Evolutionary conservation across 345 rosid species (phyloP), one percentile per base, ranked within the genome.

Genomic region (Eucalyptus curtisii): DNA sequence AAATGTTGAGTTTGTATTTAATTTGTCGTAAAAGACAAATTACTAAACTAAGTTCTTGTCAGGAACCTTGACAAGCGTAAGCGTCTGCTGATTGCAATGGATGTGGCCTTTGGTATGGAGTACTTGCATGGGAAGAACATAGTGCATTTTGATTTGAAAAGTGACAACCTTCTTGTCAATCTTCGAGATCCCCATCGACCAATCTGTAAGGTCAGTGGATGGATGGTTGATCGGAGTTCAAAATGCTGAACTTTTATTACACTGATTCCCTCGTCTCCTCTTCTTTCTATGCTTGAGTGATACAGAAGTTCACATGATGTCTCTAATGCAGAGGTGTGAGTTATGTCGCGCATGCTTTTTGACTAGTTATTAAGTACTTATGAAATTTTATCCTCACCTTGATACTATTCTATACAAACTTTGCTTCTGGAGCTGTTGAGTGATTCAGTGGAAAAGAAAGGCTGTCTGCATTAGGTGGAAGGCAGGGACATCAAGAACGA

Each of bases 31-130:
- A 30, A 20, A 27, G 16, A 59, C 57, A 31, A 20, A 42, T 49
- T 53, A 16, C 59, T 86, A 50, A 86, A 59, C 55, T 64, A 87
- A 84, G 49, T 87, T 88, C 25, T 89, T 81, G 87, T 25, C 90
- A 94, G 96, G 93, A 92, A 55, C 86, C 93, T 94, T 89, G 97
- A 95, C 91, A 94, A 93, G 91, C 94, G 95, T 12, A 94, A 93
- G 90, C 90, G 95, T 16, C 91, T 93, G 25, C 87, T 95, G 89
- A 94, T 95, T 88, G 95, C 95, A 61, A 94, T 95, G 97, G 96
- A 95, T 86, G 95, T 94, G 45, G 97, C 97, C 88, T 95, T 95
- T 47, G 97, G 97, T 53, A 95, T 95, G 97, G 97, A 94, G 87
- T 95, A 95, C 90, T 90, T 95, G 92, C 97, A 95, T 90, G 95